phyloP scores from a whole-genome alignment of 148 eudicot genomes.

The Rhododendron ovatum region DNA sequence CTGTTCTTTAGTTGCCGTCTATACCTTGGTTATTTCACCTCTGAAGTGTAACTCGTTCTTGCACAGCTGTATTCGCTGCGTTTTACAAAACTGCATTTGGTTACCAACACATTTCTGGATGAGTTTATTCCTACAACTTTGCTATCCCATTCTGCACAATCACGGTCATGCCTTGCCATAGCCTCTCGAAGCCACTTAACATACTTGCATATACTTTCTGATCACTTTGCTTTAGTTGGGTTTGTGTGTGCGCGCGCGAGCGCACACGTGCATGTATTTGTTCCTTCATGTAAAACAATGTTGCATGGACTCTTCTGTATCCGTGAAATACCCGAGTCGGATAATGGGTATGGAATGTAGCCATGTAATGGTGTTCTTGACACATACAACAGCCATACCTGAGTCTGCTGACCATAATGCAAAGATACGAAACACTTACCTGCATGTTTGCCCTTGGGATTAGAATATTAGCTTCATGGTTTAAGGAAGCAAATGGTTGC shows the following conservation, averaged over 20 bases:
- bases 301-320: background rate
- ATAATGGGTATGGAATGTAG: background rate
- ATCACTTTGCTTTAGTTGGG: background rate
- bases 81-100: background rate
- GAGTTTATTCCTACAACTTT: background rate
- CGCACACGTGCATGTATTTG: background rate
- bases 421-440: background rate
- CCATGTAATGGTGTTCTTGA: background rate
- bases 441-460: background rate
- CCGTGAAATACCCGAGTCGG: background rate
- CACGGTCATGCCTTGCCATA: background rate
- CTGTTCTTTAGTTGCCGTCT: background rate
- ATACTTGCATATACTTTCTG: background rate
- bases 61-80: background rate
- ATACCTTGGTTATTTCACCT: background rate
- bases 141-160: background rate
- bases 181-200: background rate
- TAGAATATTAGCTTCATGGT: background rate
- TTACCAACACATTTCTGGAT: background rate
- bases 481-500: background rate
- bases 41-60: background rate
- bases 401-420: background rate
- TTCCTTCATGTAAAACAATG: background rate
- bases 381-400: background rate
- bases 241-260: background rate